Evolutionary conservation across 1,284 basidiomycete species (phyloP).

Genomic region (Moesziomyces antarcticus): DNA sequence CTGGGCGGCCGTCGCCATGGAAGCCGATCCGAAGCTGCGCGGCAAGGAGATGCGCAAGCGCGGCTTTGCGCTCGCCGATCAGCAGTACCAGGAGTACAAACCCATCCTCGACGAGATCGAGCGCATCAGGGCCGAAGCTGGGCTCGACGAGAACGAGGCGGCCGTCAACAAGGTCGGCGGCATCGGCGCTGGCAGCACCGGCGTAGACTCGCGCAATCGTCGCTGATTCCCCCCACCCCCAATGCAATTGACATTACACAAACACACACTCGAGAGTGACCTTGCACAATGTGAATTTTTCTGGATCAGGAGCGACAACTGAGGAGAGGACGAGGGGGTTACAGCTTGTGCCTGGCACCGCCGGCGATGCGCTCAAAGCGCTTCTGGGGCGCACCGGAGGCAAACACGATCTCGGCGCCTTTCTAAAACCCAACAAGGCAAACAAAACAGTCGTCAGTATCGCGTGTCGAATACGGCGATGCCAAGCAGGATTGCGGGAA

Average conservation of each 20-base stretch:
- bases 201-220: slow-evolving; percentile 49
- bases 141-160: slow-evolving; percentile 83
- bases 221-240: slow-evolving; percentile 8
- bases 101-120: slow-evolving; percentile 73
- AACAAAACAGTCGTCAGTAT: slow-evolving; percentile 1
- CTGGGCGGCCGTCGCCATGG: slow-evolving; percentile 80
- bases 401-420: slow-evolving; percentile 50
- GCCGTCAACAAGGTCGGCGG: slow-evolving; percentile 46
- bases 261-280: background rate
- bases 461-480: too few relatives aligned
- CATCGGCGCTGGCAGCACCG: slow-evolving; percentile 40
- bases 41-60: slow-evolving; percentile 84
- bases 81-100: slow-evolving; percentile 64
- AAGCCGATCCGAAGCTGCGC: slow-evolving; percentile 73
- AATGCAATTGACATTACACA: background rate
- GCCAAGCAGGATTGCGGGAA: background rate
- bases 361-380: slow-evolving; percentile 41
- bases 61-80: slow-evolving; percentile 69
- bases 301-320: background rate
- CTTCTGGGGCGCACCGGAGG: slow-evolving; percentile 39
- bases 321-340: background rate
- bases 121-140: slow-evolving; percentile 84
- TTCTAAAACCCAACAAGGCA: slow-evolving; percentile 7
- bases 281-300: background rate
- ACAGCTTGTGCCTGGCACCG: slow-evolving; percentile 54